Conservation (phyloP, 768 basidiomycete genomes). For the Auricularia sp. region DNA sequence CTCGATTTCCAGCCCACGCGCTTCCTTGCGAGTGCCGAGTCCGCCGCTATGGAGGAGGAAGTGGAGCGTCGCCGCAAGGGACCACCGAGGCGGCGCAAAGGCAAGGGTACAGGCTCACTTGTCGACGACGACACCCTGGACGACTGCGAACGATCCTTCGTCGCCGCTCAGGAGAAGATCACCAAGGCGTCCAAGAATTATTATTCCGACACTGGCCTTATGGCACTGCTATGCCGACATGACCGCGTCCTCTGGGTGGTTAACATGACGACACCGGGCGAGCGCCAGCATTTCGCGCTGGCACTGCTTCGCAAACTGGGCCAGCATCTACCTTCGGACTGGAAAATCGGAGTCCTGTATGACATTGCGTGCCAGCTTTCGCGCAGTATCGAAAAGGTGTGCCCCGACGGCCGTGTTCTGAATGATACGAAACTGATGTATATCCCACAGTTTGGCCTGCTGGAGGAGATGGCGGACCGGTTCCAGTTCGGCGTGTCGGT, state of each 20-base stretch:
- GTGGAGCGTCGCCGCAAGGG: neutral
- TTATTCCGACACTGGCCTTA: conserved; percentile 6
- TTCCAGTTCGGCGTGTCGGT: conserved; percentile 23
- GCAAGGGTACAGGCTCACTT: neutral
- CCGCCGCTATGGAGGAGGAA: neutral
- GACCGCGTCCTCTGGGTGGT: conserved; percentile 3
- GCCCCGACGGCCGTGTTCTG: too few relatives aligned
- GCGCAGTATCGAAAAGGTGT: conserved; percentile 9
- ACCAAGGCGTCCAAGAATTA: conserved; percentile 2
- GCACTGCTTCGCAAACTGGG: conserved; percentile 2
- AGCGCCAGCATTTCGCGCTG: conserved; percentile 7
- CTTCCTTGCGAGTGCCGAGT: neutral
- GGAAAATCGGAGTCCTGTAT: conserved; percentile 25
- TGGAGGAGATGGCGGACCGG: conserved; percentile 9
- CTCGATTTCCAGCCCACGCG: neutral
- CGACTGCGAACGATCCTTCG: conserved; percentile 6
- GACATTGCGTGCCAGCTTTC: conserved; percentile 27
- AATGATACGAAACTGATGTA: too few relatives aligned
- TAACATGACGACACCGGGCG: conserved; percentile 6
- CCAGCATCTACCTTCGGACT: conserved; percentile 8
- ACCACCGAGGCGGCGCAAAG: too few relatives aligned
- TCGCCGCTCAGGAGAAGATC: conserved; percentile 5
- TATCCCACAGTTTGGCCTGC: conserved; percentile 8
- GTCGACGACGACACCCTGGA: neutral
- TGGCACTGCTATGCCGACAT: conserved; percentile 5